Percentiles rank a stretch among this genome's conserved stretches.
These are phyloP conservation scores for Russula sp. DNA, from an alignment of 768 basidiomycete species.

Conservation along the genomic window DNA sequence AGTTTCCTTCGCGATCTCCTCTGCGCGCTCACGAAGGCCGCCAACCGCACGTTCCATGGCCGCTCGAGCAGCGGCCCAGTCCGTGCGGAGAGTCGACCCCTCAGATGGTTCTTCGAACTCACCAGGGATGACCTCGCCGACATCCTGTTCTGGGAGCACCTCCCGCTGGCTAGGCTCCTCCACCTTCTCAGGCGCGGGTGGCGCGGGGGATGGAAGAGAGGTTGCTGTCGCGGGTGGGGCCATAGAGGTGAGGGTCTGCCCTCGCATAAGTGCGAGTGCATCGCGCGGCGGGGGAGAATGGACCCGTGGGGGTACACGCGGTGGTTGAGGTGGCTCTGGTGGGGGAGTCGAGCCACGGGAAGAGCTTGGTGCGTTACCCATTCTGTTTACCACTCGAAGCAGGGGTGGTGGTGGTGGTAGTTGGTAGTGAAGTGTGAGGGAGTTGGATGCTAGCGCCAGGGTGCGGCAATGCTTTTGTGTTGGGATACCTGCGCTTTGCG, in stretches of 20 bases:
- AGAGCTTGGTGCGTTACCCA: slow-evolving; percentile 19
- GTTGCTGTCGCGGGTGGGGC: neutral
- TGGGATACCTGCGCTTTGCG: slow-evolving; percentile 5
- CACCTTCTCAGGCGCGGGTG: neutral
- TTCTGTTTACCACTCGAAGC: slow-evolving; percentile 4
- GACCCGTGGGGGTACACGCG: slow-evolving; percentile 13
- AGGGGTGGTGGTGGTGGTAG: neutral
- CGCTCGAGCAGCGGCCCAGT: slow-evolving; percentile 13
- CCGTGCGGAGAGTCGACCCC: neutral
- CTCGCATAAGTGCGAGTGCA: slow-evolving; percentile 17
- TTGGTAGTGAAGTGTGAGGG: neutral
- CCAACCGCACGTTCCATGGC: slow-evolving; percentile 18
- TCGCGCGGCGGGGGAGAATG: slow-evolving; percentile 16
- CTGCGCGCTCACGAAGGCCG: slow-evolving; percentile 8
- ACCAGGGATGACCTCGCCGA: slow-evolving; percentile 13
- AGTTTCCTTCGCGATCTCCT: slow-evolving; percentile 10
- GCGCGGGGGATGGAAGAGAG: neutral
- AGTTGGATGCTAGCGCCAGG: neutral
- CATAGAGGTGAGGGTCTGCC: slow-evolving; percentile 14
- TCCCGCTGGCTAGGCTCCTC: neutral
- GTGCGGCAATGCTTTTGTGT: slow-evolving; percentile 13
- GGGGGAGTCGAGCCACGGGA: slow-evolving; percentile 14
- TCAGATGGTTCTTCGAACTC: slow-evolving; percentile 9
- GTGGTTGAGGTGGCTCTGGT: slow-evolving; percentile 2
- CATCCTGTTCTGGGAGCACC: slow-evolving; percentile 11